A percentile compares a stretch with the other conserved stretches of the same genome.
phyloP scores from a whole-genome alignment of 495 filamentous ascomycete species.

The Penicillium taxi region DNA sequence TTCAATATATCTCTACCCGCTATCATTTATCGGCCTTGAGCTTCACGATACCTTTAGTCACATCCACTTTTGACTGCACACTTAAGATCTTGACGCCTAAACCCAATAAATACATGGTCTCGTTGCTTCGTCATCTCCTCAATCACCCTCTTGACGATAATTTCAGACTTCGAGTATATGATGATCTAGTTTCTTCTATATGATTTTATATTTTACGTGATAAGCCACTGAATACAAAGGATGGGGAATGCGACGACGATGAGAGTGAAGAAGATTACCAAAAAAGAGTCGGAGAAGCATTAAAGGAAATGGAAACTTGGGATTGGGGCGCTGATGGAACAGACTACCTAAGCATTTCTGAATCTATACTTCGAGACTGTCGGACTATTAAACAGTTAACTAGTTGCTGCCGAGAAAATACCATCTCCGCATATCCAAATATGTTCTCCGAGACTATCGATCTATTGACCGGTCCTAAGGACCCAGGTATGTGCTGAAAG shows the following conservation, averaged over 20 bases:
- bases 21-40: no score
- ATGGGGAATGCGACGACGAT: conserved; percentile 8
- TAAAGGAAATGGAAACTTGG: conserved; percentile 8
- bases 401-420: conserved; percentile 6
- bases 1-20: no score
- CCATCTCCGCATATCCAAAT: no score
- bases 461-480: no score
- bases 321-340: conserved; percentile 7
- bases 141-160: conserved; percentile 3
- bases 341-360: conserved; percentile 7
- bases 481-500: no score
- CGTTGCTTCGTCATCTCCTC: conserved; percentile 6
- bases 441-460: no score
- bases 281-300: conserved; percentile 11
- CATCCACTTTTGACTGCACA: no score
- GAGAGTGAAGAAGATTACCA: conserved; percentile 17
- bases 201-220: conserved; percentile 10
- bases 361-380: conserved; percentile 13
- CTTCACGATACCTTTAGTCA: no score
- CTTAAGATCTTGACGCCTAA: no score
- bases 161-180: conserved; percentile 3
- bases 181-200: conserved; percentile 8
- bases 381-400: conserved; percentile 1
- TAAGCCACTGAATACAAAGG: conserved; percentile 7
- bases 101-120: no score